Percentiles rank a stretch among this genome's conserved stretches.
Evolutionary conservation across 768 basidiomycete species (phyloP).

Genomic region (Boletus reticulatus): DNA sequence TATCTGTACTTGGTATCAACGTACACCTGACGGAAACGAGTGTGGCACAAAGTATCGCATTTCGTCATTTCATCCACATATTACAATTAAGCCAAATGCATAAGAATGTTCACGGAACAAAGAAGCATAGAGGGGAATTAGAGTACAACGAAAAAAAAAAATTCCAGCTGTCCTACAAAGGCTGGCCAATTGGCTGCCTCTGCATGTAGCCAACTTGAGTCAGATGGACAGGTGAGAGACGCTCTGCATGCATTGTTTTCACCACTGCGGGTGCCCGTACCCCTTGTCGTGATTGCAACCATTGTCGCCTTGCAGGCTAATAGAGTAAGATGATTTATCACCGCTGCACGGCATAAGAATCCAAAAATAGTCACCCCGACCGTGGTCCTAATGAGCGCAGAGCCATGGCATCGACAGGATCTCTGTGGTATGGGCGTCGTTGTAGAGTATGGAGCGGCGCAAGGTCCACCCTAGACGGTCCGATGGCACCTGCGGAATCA

Average conservation of each 20-base stretch:
- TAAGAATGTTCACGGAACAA: slow-evolving; percentile 12
- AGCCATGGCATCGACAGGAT: slow-evolving; percentile 60
- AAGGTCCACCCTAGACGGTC: slow-evolving; percentile 40
- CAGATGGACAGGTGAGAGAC: not conserved
- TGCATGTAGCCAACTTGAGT: not conserved
- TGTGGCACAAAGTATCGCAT: slow-evolving; percentile 12
- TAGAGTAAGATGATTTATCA: slow-evolving; percentile 20
- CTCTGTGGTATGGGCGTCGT: slow-evolving; percentile 58
- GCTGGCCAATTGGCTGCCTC: not conserved
- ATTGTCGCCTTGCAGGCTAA: slow-evolving; percentile 14
- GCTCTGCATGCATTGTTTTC: slow-evolving; percentile 1
- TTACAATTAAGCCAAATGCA: slow-evolving; percentile 28
- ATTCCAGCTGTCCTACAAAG: not conserved
- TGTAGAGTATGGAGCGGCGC: slow-evolving; percentile 57
- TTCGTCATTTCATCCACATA: slow-evolving; percentile 11
- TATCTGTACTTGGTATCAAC: slow-evolving; percentile 19
- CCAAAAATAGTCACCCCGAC: slow-evolving; percentile 35
- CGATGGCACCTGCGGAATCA: slow-evolving; percentile 16
- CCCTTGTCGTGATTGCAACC: slow-evolving; percentile 5
- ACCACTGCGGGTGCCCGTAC: not conserved
- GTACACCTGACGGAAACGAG: slow-evolving; percentile 10
- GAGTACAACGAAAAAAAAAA: slow-evolving; percentile 16
- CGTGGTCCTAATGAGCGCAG: slow-evolving; percentile 47
- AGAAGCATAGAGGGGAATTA: slow-evolving; percentile 10
- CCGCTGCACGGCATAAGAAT: slow-evolving; percentile 12